phyloP scores from a whole-genome alignment of 495 filamentous ascomycete genomes.

The Venustampulla echinocandica region DNA sequence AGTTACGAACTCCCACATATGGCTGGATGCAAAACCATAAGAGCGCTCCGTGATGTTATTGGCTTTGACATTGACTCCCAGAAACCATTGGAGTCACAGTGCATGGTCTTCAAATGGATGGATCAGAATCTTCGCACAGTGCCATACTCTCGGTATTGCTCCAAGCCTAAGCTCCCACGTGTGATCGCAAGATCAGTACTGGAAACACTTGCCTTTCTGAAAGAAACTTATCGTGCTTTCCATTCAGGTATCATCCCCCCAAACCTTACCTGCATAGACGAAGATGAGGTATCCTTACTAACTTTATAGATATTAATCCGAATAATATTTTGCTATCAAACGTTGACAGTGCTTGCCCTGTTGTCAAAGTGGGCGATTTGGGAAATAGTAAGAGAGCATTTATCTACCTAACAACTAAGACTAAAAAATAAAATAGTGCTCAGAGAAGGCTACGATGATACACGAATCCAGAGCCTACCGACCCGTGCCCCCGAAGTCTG shows the following conservation, averaged over 20 bases:
- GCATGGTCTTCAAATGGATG: constrained; percentile 25
- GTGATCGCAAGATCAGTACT: background rate
- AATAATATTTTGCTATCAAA: constrained; percentile 23
- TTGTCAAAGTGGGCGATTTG: constrained; percentile 23
- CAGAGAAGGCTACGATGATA: constrained; percentile 22
- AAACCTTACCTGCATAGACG: background rate
- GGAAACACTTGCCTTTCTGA: background rate
- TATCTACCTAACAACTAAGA: constrained; percentile 1
- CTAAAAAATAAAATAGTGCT: constrained; percentile 17
- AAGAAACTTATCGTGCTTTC: background rate
- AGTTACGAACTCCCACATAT: too few relatives aligned
- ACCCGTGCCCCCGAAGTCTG: constrained; percentile 25
- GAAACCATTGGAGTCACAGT: too few relatives aligned
- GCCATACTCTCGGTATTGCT: constrained; percentile 10
- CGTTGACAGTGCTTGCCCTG: constrained; percentile 15
- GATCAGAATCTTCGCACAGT: constrained; percentile 20
- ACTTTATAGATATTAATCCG: constrained; percentile 19
- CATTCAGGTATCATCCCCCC: background rate
- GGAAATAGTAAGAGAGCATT: constrained; percentile 20
- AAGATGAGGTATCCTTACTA: too few relatives aligned
- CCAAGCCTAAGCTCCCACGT: constrained; percentile 13
- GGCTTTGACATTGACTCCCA: too few relatives aligned
- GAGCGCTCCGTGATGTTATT: too few relatives aligned
- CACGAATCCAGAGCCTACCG: constrained; percentile 18
- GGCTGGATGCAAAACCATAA: too few relatives aligned